A percentile compares a stretch with the other conserved stretches of the same genome.
Conservation (phyloP, 495 filamentous ascomycete species). For the Mycothermus thermophilus region DNA sequence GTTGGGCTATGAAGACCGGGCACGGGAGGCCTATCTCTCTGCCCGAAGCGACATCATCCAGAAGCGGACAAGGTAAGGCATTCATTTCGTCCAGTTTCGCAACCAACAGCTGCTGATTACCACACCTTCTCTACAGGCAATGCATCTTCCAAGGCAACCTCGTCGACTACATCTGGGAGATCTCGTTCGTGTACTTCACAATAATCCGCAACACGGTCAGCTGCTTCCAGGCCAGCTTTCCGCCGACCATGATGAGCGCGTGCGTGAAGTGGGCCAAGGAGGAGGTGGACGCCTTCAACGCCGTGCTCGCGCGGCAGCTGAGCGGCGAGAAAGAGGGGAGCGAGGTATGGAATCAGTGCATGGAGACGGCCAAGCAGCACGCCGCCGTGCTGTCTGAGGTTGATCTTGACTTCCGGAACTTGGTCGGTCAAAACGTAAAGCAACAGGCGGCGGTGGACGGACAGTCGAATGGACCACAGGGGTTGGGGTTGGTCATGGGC, state of each 20-base stretch:
- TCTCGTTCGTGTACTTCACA: slow-evolving; percentile 94
- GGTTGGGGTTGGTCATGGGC: slow-evolving; percentile 27
- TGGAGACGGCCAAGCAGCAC: slow-evolving; percentile 69
- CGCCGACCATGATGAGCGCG: slow-evolving; percentile 70
- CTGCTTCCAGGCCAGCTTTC: slow-evolving; percentile 83
- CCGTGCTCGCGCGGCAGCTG: slow-evolving; percentile 64
- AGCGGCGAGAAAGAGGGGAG: slow-evolving; percentile 59
- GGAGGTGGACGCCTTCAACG: slow-evolving; percentile 80
- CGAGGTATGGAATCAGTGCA: slow-evolving; percentile 65
- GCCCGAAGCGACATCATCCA: slow-evolving; percentile 62
- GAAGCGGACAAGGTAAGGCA: slow-evolving; percentile 59
- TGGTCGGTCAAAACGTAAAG: slow-evolving; percentile 37
- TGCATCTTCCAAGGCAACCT: slow-evolving; percentile 90
- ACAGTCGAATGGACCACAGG: slow-evolving; percentile 19
- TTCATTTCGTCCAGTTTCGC: slow-evolving; percentile 7
- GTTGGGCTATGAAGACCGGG: slow-evolving; percentile 79
- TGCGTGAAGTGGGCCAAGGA: slow-evolving; percentile 95
- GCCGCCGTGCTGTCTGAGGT: slow-evolving; percentile 69
- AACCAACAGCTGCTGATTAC: neutral
- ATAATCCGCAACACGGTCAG: slow-evolving; percentile 81
- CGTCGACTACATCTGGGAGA: slow-evolving; percentile 79
- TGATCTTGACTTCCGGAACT: slow-evolving; percentile 74
- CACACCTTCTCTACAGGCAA: slow-evolving; percentile 48
- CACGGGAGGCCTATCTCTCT: slow-evolving; percentile 72
- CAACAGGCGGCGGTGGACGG: neutral